Evolutionary conservation across 768 basidiomycete species (phyloP).

Genomic region (Tremella fuciformis): DNA sequence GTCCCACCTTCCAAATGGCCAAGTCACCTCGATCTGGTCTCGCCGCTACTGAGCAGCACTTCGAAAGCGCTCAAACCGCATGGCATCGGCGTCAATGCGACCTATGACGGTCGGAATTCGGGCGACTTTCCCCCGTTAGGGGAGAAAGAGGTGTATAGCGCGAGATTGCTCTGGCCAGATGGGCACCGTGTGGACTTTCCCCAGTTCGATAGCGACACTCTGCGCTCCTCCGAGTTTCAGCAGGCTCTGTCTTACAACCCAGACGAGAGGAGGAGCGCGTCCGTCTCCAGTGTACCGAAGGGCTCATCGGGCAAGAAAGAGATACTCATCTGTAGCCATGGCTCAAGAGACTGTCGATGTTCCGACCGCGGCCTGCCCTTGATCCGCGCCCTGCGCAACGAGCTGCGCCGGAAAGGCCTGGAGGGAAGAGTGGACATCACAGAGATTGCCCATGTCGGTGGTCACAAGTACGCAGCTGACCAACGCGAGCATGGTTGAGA

Average conservation of each 20-base stretch:
- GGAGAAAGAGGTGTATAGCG: slow-evolving; percentile 29
- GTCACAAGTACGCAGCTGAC: slow-evolving; percentile 66
- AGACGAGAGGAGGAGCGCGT: background rate
- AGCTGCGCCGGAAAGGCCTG: slow-evolving; percentile 56
- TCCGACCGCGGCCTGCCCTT: slow-evolving; percentile 65
- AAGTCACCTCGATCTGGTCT: slow-evolving; percentile 37
- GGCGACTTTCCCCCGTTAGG: slow-evolving; percentile 14
- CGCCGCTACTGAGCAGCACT: slow-evolving; percentile 24
- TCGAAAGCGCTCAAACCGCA: slow-evolving; percentile 19
- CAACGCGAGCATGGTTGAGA: background rate
- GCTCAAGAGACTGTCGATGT: slow-evolving; percentile 73
- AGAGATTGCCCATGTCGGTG: slow-evolving; percentile 75
- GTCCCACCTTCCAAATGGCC: slow-evolving; percentile 39
- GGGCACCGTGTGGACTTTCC: slow-evolving; percentile 13
- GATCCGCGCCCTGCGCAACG: slow-evolving; percentile 58
- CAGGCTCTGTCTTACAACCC: slow-evolving; percentile 1
- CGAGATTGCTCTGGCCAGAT: slow-evolving; percentile 39
- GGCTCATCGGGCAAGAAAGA: slow-evolving; percentile 16
- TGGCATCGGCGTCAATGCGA: slow-evolving; percentile 35
- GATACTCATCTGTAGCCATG: slow-evolving; percentile 69
- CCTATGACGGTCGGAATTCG: slow-evolving; percentile 30
- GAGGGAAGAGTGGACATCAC: slow-evolving; percentile 56
- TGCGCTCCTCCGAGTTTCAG: background rate
- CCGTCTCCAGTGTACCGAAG: background rate
- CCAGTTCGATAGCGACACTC: background rate